These are phyloP conservation scores for Calamus simplicifolius DNA, from an alignment of 176 grass and related monocot species.

Conservation along the genomic window DNA sequence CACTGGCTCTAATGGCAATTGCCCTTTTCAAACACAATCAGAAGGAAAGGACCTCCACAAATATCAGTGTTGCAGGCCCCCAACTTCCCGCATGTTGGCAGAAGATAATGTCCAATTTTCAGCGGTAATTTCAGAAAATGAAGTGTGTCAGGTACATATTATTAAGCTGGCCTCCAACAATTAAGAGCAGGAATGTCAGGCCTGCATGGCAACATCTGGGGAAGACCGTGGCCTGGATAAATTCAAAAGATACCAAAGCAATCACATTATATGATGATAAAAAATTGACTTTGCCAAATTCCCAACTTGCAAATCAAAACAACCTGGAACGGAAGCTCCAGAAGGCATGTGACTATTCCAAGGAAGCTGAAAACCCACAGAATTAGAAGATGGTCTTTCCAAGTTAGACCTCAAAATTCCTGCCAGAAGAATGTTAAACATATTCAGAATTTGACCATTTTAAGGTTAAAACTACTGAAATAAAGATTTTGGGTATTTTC, in stretches of 20 bases:
- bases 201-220: conserved; percentile 60
- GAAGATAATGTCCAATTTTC: no score
- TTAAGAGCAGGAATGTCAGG: conserved; percentile 66
- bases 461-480: no score
- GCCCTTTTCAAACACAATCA: conserved; percentile 25
- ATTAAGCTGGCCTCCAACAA: conserved; percentile 75
- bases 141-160: neutral
- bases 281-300: no score
- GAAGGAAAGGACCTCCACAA: conserved; percentile 32
- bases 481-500: no score
- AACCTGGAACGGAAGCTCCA: conserved; percentile 62
- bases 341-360: conserved; percentile 50
- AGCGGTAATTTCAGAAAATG: conserved; percentile 5
- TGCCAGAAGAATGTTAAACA: conserved; percentile 23
- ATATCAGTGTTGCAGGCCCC: no score
- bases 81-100: no score
- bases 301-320: neutral
- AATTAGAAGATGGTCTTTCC: conserved; percentile 55
- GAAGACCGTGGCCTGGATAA: conserved; percentile 44
- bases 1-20: conserved; percentile 22
- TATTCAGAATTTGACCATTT: no score
- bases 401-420: conserved; percentile 70
- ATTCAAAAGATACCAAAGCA: conserved; percentile 15
- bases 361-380: conserved; percentile 60
- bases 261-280: no score